Conservation (phyloP, 2,329 filamentous ascomycete species). For the Alternaria sp. region DNA sequence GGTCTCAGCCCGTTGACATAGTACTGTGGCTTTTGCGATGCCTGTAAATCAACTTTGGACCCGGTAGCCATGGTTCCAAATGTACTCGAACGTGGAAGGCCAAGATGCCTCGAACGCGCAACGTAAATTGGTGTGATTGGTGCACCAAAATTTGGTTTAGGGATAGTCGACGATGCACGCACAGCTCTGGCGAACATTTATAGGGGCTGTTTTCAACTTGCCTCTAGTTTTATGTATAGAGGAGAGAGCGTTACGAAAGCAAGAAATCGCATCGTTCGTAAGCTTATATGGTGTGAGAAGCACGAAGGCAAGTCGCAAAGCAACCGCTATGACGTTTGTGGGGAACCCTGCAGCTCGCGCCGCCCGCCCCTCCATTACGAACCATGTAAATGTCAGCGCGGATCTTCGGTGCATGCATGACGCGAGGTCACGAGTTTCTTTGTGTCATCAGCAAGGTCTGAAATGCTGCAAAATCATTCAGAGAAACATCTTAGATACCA, state of each 20-base stretch:
- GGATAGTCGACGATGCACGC: neutral
- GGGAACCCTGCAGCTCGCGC: constrained; percentile 3
- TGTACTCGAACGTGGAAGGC: neutral
- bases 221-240: neutral
- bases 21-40: constrained; percentile 57
- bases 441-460: neutral
- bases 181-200: constrained; percentile 3
- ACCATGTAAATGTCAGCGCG: neutral
- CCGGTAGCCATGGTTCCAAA: constrained; percentile 42
- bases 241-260: neutral
- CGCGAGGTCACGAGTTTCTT: constrained; percentile 6
- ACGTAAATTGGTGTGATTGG: neutral
- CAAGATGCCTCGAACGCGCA: neutral
- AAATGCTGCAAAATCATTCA: neutral
- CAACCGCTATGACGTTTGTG: constrained; percentile 14
- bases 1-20: constrained; percentile 58
- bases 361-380: constrained; percentile 6
- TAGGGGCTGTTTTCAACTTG: neutral
- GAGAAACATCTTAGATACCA: neutral
- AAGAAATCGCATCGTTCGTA: neutral
- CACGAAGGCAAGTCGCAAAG: neutral
- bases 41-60: constrained; percentile 54
- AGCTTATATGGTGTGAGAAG: neutral
- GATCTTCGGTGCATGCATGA: constrained; percentile 5
- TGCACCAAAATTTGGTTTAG: neutral